A percentile compares a stretch with the other conserved stretches of the same genome.
These are phyloP conservation scores for Penicillium fimorum DNA, from an alignment of 495 filamentous ascomycete species.

Conservation along the genomic window DNA sequence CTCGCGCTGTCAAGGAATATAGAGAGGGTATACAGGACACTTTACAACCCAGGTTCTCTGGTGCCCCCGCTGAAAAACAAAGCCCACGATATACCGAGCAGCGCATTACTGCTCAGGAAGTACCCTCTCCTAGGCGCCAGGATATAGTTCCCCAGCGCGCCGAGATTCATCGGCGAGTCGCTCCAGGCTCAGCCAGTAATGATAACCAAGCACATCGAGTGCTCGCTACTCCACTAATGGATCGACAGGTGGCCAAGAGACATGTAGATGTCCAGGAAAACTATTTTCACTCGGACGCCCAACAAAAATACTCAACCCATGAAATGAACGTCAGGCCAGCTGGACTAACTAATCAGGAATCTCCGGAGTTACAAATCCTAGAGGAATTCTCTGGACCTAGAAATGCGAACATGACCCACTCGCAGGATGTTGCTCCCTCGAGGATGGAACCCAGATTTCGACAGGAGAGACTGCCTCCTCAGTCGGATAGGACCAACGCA, in stretches of 20 bases:
- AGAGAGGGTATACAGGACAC: slow-evolving; percentile 28
- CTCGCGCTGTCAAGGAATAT: slow-evolving; percentile 43
- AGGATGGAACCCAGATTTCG: slow-evolving; percentile 19
- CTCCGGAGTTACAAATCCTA: slow-evolving; percentile 25
- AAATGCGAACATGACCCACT: slow-evolving; percentile 16
- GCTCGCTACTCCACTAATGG: slow-evolving; percentile 10
- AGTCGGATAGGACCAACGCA: slow-evolving; percentile 23
- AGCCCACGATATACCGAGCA: slow-evolving; percentile 24
- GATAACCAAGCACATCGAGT: slow-evolving; percentile 18
- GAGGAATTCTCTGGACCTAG: slow-evolving; percentile 20
- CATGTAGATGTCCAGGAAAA: slow-evolving; percentile 19
- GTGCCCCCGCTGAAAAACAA: slow-evolving; percentile 15
- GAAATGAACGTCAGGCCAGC: slow-evolving; percentile 9
- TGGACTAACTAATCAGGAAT: slow-evolving; percentile 34
- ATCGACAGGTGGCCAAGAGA: slow-evolving; percentile 7
- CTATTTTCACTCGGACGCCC: slow-evolving; percentile 14
- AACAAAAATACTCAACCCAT: slow-evolving; percentile 10
- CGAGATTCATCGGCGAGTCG: slow-evolving; percentile 18
- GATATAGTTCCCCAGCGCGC: slow-evolving; percentile 9
- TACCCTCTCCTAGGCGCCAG: slow-evolving; percentile 16
- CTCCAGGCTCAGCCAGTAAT: slow-evolving; percentile 16
- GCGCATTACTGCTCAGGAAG: slow-evolving; percentile 21
- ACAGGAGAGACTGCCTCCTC: slow-evolving; percentile 19
- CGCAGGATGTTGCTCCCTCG: slow-evolving; percentile 19
- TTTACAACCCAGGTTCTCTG: slow-evolving; percentile 11